Evolutionary conservation across 148 eudicot genomes (phyloP).

Genomic region (Cornus suecica): DNA sequence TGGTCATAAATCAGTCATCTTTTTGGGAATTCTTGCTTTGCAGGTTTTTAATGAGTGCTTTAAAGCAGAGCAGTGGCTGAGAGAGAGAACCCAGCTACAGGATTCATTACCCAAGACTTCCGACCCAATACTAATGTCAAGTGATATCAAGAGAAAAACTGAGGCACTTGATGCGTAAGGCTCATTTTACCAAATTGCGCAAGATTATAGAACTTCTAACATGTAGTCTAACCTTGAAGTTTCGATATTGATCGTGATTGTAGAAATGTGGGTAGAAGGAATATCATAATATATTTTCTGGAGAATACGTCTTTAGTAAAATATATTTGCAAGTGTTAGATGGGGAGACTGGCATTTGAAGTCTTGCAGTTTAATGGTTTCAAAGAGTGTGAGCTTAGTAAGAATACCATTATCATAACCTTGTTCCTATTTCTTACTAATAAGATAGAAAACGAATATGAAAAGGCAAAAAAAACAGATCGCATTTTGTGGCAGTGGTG

Average conservation of each 20-base stretch:
- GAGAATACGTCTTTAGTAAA: no score
- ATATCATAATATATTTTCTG: no score
- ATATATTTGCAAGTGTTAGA: no score
- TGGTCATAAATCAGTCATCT: background rate
- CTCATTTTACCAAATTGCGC: background rate
- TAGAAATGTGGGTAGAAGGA: background rate
- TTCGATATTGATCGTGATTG: background rate
- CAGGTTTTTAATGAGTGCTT: conserved; percentile 65
- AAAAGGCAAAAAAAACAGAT: no score
- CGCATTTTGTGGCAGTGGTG: background rate
- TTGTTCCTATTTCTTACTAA: no score
- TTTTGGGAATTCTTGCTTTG: conserved; percentile 18
- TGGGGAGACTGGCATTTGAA: no score
- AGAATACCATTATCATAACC: no score
- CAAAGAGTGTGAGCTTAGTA: no score
- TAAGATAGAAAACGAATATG: no score
- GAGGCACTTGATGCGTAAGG: conserved; percentile 51
- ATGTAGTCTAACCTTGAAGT: background rate
- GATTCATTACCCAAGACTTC: conserved; percentile 55
- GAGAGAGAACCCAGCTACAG: conserved; percentile 47
- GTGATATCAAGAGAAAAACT: conserved; percentile 41
- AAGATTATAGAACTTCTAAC: background rate
- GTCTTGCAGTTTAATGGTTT: no score
- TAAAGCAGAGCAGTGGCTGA: conserved; percentile 59
- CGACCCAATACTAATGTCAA: conserved; percentile 61